Conservation (phyloP, 768 basidiomycete species). For the Neoboletus subvelutipes region DNA sequence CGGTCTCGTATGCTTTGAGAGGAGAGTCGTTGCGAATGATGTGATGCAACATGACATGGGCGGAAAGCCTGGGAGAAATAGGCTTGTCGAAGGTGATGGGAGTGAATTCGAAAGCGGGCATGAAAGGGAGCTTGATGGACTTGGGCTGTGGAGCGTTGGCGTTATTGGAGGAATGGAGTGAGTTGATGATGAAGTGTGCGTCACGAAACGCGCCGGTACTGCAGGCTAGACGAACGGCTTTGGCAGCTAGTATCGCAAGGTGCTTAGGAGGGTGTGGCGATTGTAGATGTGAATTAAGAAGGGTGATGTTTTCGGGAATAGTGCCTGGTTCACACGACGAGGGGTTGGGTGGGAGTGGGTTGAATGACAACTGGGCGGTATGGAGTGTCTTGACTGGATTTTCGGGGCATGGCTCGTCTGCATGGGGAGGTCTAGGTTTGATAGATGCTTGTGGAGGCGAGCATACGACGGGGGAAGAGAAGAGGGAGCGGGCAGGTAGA, state of each 20-base stretch:
- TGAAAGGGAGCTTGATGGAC: constrained; percentile 23
- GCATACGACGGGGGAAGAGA: constrained; percentile 4
- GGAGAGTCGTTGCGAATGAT: constrained; percentile 53
- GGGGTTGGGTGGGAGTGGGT: neutral
- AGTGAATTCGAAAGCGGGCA: constrained; percentile 34
- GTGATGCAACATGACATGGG: constrained; percentile 64
- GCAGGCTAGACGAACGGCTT: constrained; percentile 51
- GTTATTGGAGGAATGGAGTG: constrained; percentile 44
- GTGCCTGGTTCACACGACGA: neutral
- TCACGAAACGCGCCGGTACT: constrained; percentile 44
- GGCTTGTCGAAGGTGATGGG: constrained; percentile 48
- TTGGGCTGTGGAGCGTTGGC: constrained; percentile 18
- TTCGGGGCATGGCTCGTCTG: neutral
- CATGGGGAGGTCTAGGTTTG: neutral
- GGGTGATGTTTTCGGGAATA: neutral
- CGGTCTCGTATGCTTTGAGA: constrained; percentile 48
- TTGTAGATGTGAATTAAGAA: neutral
- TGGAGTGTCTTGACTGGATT: neutral
- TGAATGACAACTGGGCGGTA: neutral
- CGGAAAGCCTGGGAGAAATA: constrained; percentile 58
- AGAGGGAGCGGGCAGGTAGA: constrained; percentile 4
- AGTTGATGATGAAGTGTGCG: constrained; percentile 59
- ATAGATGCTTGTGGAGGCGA: constrained; percentile 5
- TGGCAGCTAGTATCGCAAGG: constrained; percentile 40
- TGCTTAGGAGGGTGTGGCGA: constrained; percentile 2